Base-by-base conservation (phyloP, 2,329 filamentous ascomycete genomes). In the Alternaria sp. region DNA sequence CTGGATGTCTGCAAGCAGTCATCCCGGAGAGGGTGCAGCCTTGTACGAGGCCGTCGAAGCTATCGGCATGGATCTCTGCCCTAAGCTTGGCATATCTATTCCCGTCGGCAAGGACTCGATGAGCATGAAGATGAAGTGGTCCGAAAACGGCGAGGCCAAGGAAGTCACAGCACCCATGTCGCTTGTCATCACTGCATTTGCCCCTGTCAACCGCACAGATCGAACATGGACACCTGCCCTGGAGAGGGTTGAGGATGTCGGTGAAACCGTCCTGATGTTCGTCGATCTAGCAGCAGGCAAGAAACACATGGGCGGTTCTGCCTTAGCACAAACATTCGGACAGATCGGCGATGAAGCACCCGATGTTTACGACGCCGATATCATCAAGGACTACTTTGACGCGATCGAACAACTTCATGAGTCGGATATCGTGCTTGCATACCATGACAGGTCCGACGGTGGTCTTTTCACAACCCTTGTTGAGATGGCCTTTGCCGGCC, bases 401-500 rank as follows among this genome's bases (percentile, higher is more conserved):
- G 96, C 95, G 2, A 85, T 97, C 8, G 87, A 89, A 71, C 84
- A 88, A 72, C 81, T 91, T 3, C 88, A 90, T 71, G 88, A 92
- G 69, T 82, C 87, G 26, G 87, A 87, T 23, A 87, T 92, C 63
- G 94, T 98, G 11, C 87, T 98, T 21, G 95, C 95, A 4, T 98
- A 98, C 79, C 96, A 98, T 79, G 96, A 98, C 80, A 88, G 92
- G 50, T 97, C 94, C 0, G 95, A 98, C 78, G 96, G 95, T 79
- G 96, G 96, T 74, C 84, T 98, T 10, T 88, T 98, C 77, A 96
- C 95, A 1, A 94, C 95, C 6, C 83, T 98, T 33, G 92, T 90
- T 3, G 96, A 99, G 82, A 98, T 98, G 96, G 96, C 97, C 89
- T 98, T 98, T 78, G 95, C 96, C 30, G 96, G 96, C 26, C 91